Percentiles rank a stretch among this genome's conserved stretches.
Conservation (phyloP, 1,139 yeast species). For the Blastobotrys raffinosifermentans region DNA sequence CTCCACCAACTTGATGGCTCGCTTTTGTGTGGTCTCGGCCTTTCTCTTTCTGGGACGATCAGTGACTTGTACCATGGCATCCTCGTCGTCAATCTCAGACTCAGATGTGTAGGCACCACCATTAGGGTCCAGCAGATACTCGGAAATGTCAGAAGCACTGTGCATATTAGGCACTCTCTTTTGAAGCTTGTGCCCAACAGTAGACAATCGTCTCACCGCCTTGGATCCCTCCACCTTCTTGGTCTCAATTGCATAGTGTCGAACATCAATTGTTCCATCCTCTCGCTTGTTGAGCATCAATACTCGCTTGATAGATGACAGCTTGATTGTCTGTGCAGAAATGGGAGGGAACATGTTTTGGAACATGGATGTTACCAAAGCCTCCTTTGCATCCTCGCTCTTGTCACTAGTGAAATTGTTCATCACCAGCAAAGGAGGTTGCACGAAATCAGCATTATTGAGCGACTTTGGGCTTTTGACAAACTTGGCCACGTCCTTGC, state of each 20-base stretch:
- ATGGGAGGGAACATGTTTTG: slow-evolving; percentile 96
- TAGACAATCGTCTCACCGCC: slow-evolving; percentile 70
- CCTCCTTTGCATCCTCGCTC: slow-evolving; percentile 43
- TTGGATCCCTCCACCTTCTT: slow-evolving; percentile 78
- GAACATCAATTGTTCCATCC: slow-evolving; percentile 65
- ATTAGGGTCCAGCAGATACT: slow-evolving; percentile 76
- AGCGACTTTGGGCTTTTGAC: slow-evolving; percentile 52
- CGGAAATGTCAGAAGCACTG: slow-evolving; percentile 68
- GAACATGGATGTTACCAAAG: slow-evolving; percentile 79
- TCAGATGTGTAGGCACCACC: slow-evolving; percentile 81
- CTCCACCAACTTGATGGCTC: slow-evolving; percentile 89
- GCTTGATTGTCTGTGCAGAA: slow-evolving; percentile 72
- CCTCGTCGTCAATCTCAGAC: slow-evolving; percentile 84
- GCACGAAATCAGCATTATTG: slow-evolving; percentile 49
- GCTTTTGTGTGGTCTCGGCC: slow-evolving; percentile 46
- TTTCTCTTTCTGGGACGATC: slow-evolving; percentile 34
- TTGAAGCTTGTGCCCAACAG: slow-evolving; percentile 41
- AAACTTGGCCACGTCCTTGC: slow-evolving; percentile 71
- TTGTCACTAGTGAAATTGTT: slow-evolving; percentile 67
- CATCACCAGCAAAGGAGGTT: slow-evolving; percentile 87
- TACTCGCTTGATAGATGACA: slow-evolving; percentile 74
- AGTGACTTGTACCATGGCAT: slow-evolving; percentile 74
- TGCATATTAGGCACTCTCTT: slow-evolving; percentile 72
- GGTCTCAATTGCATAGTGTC: slow-evolving; percentile 89
- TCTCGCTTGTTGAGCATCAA: slow-evolving; percentile 71